Conservation (phyloP, 805 yeast species). For the Torulaspora quercuum region DNA sequence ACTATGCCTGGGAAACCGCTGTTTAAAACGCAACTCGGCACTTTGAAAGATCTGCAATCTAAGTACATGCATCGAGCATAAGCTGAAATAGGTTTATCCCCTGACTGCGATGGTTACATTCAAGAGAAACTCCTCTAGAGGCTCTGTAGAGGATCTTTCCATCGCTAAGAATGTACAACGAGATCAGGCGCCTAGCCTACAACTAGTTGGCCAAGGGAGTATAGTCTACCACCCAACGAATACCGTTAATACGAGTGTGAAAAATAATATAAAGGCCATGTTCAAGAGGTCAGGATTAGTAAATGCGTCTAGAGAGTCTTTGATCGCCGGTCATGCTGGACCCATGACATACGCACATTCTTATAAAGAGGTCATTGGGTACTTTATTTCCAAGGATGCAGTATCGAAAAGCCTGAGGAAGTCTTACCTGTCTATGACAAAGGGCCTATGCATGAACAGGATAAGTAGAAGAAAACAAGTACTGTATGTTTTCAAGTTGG, state of each 20-base stretch:
- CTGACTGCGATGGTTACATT: neutral
- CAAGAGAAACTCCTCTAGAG: slow-evolving; percentile 1
- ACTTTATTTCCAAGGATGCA: slow-evolving; percentile 10
- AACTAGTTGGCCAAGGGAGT: no score
- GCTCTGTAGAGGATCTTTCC: slow-evolving; percentile 1
- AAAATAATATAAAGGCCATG: slow-evolving; percentile 16
- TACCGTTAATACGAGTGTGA: slow-evolving; percentile 6
- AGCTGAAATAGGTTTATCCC: neutral
- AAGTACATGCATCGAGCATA: neutral
- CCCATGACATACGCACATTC: slow-evolving; percentile 29
- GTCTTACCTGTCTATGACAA: slow-evolving; percentile 15
- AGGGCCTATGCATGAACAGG: slow-evolving; percentile 28
- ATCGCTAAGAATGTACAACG: neutral
- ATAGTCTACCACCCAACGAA: neutral
- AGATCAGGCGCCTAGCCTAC: neutral
- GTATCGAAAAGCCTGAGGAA: slow-evolving; percentile 12
- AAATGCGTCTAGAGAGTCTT: slow-evolving; percentile 7
- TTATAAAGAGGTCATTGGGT: slow-evolving; percentile 16
- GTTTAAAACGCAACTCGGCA: neutral
- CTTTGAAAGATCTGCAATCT: neutral
- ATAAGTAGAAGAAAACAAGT: slow-evolving; percentile 33
- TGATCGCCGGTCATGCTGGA: slow-evolving; percentile 17
- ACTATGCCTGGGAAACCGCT: no score
- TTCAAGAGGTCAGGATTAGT: slow-evolving; percentile 18
- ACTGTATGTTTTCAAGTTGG: slow-evolving; percentile 24